Percentiles rank a stretch among this genome's conserved stretches.
Evolutionary conservation across 2,329 filamentous ascomycete species (phyloP).

Genomic region (Alternaria triticina): DNA sequence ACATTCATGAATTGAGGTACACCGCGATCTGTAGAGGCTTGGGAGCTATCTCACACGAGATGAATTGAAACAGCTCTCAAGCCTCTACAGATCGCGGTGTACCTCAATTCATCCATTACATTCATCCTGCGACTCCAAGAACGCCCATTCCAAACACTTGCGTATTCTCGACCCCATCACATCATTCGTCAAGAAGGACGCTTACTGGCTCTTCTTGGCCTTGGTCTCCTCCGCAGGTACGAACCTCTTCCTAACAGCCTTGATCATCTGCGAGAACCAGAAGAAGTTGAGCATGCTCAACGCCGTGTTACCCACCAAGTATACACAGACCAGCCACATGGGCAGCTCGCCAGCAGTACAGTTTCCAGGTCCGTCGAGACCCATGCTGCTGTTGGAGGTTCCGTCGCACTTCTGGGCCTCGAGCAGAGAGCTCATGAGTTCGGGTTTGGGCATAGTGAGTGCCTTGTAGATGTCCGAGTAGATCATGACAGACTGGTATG

Average conservation of each 20-base stretch:
- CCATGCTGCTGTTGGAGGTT: constrained; percentile 46
- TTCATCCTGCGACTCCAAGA: neutral
- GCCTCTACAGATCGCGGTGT: too few species aligned
- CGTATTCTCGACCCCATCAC: neutral
- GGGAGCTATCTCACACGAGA: too few species aligned
- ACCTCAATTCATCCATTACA: neutral
- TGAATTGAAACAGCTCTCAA: too few species aligned
- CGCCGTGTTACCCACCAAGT: constrained; percentile 73
- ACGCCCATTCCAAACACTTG: neutral
- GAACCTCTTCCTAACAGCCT: constrained; percentile 79
- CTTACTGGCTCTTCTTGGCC: constrained; percentile 30
- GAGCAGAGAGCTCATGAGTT: constrained; percentile 17
- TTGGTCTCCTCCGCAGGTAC: constrained; percentile 45
- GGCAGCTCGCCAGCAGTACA: constrained; percentile 58
- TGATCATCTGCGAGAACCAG: constrained; percentile 87
- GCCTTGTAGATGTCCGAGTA: constrained; percentile 69
- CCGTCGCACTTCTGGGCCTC: constrained; percentile 54
- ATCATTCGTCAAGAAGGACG: neutral
- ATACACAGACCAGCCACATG: constrained; percentile 70
- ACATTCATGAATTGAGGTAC: too few species aligned
- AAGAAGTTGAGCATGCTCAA: constrained; percentile 79
- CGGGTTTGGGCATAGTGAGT: constrained; percentile 31
- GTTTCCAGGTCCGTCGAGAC: constrained; percentile 18
- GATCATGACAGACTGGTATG: constrained; percentile 69
- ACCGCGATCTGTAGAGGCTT: too few species aligned